Evolutionary conservation across 441 rosid species (phyloP), one percentile per base, ranked within the genome.

Genomic region (Jatropha podagrica): DNA sequence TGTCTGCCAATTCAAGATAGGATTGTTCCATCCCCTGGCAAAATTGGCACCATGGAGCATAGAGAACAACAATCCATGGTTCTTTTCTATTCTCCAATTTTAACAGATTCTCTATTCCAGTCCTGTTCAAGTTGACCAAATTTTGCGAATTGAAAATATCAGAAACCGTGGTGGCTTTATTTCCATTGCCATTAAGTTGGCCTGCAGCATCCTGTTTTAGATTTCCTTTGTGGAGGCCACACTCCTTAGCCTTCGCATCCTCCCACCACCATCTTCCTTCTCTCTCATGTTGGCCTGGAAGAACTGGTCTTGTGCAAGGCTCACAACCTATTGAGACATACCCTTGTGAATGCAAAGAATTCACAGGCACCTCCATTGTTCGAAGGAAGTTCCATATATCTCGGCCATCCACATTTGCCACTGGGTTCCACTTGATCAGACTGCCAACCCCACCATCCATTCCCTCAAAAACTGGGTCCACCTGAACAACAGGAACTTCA

Each of bases 181-280:
- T 88, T 18, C 81, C 87, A 37, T 69, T 81, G 58, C 84, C 87
- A 46, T 85, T 88, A 17, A 77, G 75, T 38, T 68, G 66, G 0
- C 74, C 80, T 2, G 65, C 67, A n/a, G 56, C 76, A 23, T 83
- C 90, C 77, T 84, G 87, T 71, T 87, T 92, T 59, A 95, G 66
- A 60, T 95, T 95, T 61, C 97, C 96, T 83, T 92, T 93, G 83
- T 95, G 99, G 74, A 95, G 97, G 54, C 99, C 99, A 38, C 99
- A 95, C 71, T 95, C 99, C 79, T 95, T 93, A 5, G 99, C 96
- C 82, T 85, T 92, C 52, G 99, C 92, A 60, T 95, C 99, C 88
- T 95, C 99, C 99, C 99, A 95, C 99, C 99, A 95, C 99, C 99
- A 93, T 76, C 99, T 90, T 71, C 99, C 99, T 85, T 95, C 99